Evolutionary conservation across 371 early-diverging fungal species (phyloP), one percentile per base, ranked within the genome.

Genomic region (Neoconidiobolus thromboides): DNA sequence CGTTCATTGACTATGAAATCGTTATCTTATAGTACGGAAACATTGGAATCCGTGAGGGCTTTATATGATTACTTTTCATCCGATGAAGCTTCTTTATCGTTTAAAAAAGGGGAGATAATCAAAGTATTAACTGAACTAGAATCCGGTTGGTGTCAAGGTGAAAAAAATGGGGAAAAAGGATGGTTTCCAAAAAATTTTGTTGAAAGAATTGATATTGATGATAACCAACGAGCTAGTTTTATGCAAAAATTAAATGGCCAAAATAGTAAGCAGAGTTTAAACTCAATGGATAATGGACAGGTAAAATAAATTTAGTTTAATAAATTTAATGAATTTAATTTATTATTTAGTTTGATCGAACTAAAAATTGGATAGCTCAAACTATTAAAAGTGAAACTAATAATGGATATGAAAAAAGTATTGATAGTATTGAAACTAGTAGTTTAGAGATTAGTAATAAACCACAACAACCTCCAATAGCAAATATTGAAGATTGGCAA

Each of bases 131-230:
- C 81, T 2, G 79, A 85, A 62, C 80, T 89, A 58, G 81, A 85
- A 60, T 81, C 87, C 1, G 93, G 93, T 4, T 93, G 93, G 93
- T 93, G 93, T 90, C 85, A 89, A 65, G 87, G 86, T 43, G 70
- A 72, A 55, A 43, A 39, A 4, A 73, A 75, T 64, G 77, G 75
- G 52, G 64, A 68, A 52, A 75, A 80, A 48, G 91, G 90, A 6
- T 92, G 91, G 93, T 90, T 91, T 68, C 93, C 91, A 1, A 83
- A 83, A 48, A 86, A 87, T 65, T 89, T 80, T 67, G 86, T 89
- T 2, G 58, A 58, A 48, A 7, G 37, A 48, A 49, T 48, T 36
- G 46, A 58, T 44, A 5, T 48, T 15, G 48, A 58, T 10, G 58
- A 58, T 39, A 43, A 26, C 0, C 6, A 48, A 43, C 10, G 58